Evolutionary conservation across 176 grass and related monocot species (phyloP).

Genomic region (Ensete glaucum): DNA sequence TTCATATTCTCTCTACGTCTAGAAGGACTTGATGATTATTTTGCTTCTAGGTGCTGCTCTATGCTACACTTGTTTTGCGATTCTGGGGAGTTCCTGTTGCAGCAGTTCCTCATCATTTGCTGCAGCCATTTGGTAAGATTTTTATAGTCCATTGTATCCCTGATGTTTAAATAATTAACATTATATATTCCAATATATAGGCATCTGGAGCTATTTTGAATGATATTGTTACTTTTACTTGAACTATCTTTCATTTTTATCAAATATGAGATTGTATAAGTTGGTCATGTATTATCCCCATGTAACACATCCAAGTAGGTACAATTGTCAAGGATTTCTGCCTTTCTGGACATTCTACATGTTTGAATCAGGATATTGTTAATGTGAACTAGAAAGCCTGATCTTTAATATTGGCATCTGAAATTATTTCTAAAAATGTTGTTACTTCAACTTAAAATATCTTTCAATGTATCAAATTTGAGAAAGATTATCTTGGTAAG

Average conservation of each 20-base stretch:
- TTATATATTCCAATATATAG: not conserved
- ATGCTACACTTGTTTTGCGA: conserved; percentile 35
- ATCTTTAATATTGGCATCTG: no score
- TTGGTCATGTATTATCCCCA: not conserved
- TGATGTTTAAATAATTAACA: not conserved
- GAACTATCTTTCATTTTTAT: not conserved
- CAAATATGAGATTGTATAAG: not conserved
- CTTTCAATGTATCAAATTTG: no score
- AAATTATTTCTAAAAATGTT: no score
- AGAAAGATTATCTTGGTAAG: no score
- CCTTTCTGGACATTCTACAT: no score
- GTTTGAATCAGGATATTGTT: no score
- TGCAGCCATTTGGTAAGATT: conserved; percentile 79
- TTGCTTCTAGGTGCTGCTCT: conserved; percentile 54
- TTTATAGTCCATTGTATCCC: not conserved
- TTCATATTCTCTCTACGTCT: not conserved
- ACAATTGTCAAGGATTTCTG: no score
- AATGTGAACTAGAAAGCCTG: no score
- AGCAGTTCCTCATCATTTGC: conserved; percentile 63
- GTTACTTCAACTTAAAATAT: no score
- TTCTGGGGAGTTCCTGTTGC: conserved; percentile 74
- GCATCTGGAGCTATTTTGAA: no score
- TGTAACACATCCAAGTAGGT: not conserved
- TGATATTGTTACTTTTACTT: no score
- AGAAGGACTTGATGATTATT: conserved; percentile 20